A percentile compares a stretch with the other conserved stretches of the same genome.
These are phyloP conservation scores for Magnolia officinalis DNA, from an alignment of 164 flowering plant genomes.

Conservation along the genomic window DNA sequence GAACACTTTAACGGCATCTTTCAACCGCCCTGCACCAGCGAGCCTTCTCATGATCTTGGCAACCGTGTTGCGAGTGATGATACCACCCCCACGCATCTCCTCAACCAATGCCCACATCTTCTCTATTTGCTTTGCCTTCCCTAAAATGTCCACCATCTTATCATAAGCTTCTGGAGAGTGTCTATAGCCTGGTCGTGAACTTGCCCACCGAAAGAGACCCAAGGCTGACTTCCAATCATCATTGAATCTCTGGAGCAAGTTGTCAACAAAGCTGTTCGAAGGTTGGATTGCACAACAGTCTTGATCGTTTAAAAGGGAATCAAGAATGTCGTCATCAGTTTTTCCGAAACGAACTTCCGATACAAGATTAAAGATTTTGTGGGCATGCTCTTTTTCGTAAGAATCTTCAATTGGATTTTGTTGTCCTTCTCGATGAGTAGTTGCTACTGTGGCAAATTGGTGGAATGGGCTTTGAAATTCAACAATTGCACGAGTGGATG, in stretches of 20 bases:
- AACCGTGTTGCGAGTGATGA: slow-evolving; percentile 47
- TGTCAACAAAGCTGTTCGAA: slow-evolving; percentile 33
- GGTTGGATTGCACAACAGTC: slow-evolving; percentile 27
- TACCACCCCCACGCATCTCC: slow-evolving; percentile 37
- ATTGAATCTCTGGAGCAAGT: slow-evolving; percentile 51
- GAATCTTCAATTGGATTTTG: slow-evolving; percentile 9
- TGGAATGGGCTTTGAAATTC: slow-evolving; percentile 6
- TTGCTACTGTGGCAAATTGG: not conserved
- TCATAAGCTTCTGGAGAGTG: slow-evolving; percentile 49
- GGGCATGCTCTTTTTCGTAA: slow-evolving; percentile 8
- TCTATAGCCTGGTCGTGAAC: slow-evolving; percentile 27
- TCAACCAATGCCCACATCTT: slow-evolving; percentile 47
- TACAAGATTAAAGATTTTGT: slow-evolving; percentile 10
- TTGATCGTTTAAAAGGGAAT: slow-evolving; percentile 35
- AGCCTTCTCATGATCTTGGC: slow-evolving; percentile 77
- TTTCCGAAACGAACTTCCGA: slow-evolving; percentile 30
- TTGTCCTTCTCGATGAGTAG: slow-evolving; percentile 9
- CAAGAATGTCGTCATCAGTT: slow-evolving; percentile 34
- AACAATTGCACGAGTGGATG: slow-evolving; percentile 10
- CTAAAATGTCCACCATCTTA: slow-evolving; percentile 66
- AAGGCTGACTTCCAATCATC: slow-evolving; percentile 82
- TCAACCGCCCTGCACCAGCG: slow-evolving; percentile 69
- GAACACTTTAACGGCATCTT: slow-evolving; percentile 41
- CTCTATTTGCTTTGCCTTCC: slow-evolving; percentile 59
- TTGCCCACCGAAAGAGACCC: slow-evolving; percentile 70